A percentile compares a stretch with the other conserved stretches of the same genome.
These are phyloP conservation scores for Ascosphaera pollenicola DNA, from an alignment of 2,329 filamentous ascomycete species.

Conservation along the genomic window DNA sequence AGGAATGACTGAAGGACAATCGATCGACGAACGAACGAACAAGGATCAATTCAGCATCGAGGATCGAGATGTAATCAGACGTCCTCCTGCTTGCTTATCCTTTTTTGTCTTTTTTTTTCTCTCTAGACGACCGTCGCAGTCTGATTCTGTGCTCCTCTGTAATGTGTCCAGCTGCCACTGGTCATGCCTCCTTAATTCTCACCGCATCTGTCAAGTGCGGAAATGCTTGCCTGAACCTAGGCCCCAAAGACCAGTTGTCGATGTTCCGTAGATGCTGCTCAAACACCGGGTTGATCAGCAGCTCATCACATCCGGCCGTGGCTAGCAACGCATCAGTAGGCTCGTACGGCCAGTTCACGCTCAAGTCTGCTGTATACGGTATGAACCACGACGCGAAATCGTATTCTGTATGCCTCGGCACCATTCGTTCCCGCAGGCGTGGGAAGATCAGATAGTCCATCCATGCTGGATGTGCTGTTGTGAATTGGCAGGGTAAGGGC, in stretches of 20 bases:
- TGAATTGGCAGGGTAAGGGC: slow-evolving; percentile 44
- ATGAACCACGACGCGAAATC: slow-evolving; percentile 67
- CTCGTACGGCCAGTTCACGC: slow-evolving; percentile 69
- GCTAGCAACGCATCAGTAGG: slow-evolving; percentile 45
- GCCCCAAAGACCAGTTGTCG: slow-evolving; percentile 64
- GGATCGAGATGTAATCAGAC: no score
- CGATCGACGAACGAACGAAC: no score
- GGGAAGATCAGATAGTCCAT: slow-evolving; percentile 67
- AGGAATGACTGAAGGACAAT: no score
- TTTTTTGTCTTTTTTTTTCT: no score
- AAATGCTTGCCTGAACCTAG: slow-evolving; percentile 42
- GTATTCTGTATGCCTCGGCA: slow-evolving; percentile 31
- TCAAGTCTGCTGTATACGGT: slow-evolving; percentile 54
- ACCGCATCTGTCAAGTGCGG: slow-evolving; percentile 30
- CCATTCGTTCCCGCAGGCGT: slow-evolving; percentile 45
- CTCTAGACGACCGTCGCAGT: no score
- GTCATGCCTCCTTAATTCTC: slow-evolving; percentile 11
- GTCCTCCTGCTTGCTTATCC: no score
- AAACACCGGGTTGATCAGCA: slow-evolving; percentile 70
- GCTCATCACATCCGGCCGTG: slow-evolving; percentile 30
- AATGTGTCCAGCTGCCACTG: neutral
- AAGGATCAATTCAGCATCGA: no score
- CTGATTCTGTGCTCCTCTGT: no score
- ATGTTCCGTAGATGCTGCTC: slow-evolving; percentile 54
- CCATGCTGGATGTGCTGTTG: slow-evolving; percentile 54